Percentiles rank a stretch among this genome's conserved stretches.
These are phyloP conservation scores for Eucalyptus tenuipes DNA, from an alignment of 345 rosid species.

Conservation along the genomic window DNA sequence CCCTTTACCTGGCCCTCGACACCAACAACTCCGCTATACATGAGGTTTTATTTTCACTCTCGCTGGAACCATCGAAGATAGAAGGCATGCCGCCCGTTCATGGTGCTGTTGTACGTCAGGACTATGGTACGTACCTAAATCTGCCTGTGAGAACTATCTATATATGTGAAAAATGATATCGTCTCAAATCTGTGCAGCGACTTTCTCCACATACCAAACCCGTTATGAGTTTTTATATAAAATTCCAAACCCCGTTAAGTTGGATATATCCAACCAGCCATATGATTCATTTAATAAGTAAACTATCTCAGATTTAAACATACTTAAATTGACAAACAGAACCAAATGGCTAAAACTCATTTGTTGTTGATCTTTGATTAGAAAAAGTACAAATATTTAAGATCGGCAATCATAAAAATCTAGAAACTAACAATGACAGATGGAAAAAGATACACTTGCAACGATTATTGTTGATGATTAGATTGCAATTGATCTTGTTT, in stretches of 20 bases:
- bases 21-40: not conserved
- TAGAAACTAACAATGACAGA: not conserved
- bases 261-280: not conserved
- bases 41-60: not conserved
- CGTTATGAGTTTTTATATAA: not conserved
- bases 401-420: not conserved
- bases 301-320: not conserved
- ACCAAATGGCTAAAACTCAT: not conserved
- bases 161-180: not conserved
- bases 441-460: not conserved
- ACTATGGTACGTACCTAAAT: not conserved
- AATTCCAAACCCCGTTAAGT: not conserved
- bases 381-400: not conserved
- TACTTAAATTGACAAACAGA: not conserved
- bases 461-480: not conserved
- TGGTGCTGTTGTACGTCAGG: not conserved
- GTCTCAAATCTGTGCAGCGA: rapidly evolving
- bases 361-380: no score
- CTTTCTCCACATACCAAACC: not conserved
- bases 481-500: not conserved
- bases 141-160: not conserved
- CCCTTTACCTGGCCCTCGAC: not conserved
- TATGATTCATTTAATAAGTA: not conserved
- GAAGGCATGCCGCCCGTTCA: not conserved
- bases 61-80: not conserved